phyloP scores from a whole-genome alignment of 2,329 filamentous ascomycete species.

The Nannizziopsis barbatae region DNA sequence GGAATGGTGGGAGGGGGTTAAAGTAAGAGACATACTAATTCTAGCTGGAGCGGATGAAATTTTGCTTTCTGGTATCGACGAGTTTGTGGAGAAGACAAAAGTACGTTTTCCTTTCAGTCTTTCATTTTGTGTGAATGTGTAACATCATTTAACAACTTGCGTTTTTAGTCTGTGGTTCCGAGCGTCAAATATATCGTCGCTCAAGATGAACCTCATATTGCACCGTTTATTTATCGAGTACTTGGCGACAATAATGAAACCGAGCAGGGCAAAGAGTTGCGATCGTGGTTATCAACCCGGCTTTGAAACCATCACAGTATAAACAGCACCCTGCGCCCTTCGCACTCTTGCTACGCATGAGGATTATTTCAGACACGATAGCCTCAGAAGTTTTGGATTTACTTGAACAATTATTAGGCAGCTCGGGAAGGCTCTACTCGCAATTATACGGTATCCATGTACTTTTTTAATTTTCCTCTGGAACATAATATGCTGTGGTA shows the following conservation, averaged over 20 bases:
- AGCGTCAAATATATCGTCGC: constrained; percentile 29
- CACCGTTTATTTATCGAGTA: constrained; percentile 32
- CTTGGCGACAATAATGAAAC: constrained; percentile 29
- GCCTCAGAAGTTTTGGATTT: no score
- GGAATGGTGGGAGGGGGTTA: constrained; percentile 45
- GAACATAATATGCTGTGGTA: no score
- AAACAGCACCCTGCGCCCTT: no score
- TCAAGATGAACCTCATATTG: constrained; percentile 32
- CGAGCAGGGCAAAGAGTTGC: constrained; percentile 31
- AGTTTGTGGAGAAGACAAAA: constrained; percentile 40
- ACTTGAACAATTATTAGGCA: no score
- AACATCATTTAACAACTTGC: background rate
- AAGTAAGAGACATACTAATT: constrained; percentile 42
- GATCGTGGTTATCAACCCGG: constrained; percentile 24
- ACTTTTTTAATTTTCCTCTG: no score
- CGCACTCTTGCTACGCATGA: no score
- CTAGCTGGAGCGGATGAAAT: constrained; percentile 47
- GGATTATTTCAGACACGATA: no score
- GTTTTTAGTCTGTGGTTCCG: constrained; percentile 19
- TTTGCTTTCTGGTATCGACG: constrained; percentile 45
- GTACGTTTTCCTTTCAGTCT: constrained; percentile 24
- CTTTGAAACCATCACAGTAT: constrained; percentile 4
- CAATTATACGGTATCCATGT: no score
- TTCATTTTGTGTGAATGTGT: background rate
- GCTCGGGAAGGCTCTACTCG: no score